A percentile compares a stretch with the other conserved stretches of the same genome.
phyloP scores from a whole-genome alignment of 331 rosid genomes.

The Cydonia oblonga region DNA sequence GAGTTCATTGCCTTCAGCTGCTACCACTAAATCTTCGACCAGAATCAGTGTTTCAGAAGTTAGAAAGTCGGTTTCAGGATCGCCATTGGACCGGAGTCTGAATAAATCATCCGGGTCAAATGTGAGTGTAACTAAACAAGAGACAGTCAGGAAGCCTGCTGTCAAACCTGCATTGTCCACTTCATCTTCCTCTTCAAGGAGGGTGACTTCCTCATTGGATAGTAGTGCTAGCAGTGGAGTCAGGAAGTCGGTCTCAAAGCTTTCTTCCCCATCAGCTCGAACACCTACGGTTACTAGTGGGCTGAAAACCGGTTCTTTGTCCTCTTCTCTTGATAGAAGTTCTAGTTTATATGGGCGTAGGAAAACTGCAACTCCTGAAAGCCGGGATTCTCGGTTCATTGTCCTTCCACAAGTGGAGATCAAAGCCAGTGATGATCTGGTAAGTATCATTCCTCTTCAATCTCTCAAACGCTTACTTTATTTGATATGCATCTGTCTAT shows the following conservation, averaged over 20 bases:
- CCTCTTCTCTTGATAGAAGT: constrained; percentile 24
- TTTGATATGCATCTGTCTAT: background rate
- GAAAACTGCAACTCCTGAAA: constrained; percentile 50
- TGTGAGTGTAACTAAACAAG: constrained; percentile 28
- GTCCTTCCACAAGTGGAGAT: constrained; percentile 87
- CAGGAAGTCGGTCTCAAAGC: constrained; percentile 52
- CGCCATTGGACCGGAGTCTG: constrained; percentile 26
- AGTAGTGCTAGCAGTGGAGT: constrained; percentile 42
- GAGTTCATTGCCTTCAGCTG: constrained; percentile 44
- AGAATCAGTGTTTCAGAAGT: constrained; percentile 25
- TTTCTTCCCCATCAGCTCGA: constrained; percentile 50
- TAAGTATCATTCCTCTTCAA: constrained; percentile 20
- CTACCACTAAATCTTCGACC: constrained; percentile 27
- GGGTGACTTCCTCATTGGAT: constrained; percentile 39
- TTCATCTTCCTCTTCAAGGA: constrained; percentile 37
- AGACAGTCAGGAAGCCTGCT: constrained; percentile 32
- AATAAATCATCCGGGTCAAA: constrained; percentile 30
- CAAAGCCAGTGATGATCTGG: constrained; percentile 89
- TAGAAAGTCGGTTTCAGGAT: constrained; percentile 31
- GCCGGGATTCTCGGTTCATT: constrained; percentile 58
- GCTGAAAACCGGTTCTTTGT: constrained; percentile 42
- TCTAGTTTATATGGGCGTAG: constrained; percentile 43
- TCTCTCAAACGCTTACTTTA: background rate
- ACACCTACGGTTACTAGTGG: constrained; percentile 50
- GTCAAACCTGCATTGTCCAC: constrained; percentile 30